Percentiles rank a stretch among this genome's conserved stretches.
These are phyloP conservation scores for Colletotrichum kahawae DNA, from an alignment of 2,329 filamentous ascomycete species.

Conservation along the genomic window DNA sequence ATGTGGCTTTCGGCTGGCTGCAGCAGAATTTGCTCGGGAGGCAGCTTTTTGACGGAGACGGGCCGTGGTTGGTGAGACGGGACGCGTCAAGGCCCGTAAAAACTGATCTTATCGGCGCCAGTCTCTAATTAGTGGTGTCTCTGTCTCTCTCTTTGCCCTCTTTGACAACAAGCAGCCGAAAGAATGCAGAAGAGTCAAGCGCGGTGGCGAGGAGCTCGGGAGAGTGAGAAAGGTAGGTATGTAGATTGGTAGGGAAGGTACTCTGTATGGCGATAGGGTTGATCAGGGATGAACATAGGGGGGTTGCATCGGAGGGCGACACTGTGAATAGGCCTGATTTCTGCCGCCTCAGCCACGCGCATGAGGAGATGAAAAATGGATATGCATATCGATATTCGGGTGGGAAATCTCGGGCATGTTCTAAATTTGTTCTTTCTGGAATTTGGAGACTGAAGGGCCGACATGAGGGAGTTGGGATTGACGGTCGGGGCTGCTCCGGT, in stretches of 20 bases:
- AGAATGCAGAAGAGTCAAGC: not conserved
- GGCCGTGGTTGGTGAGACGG: slow-evolving; percentile 6
- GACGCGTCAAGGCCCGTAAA: slow-evolving; percentile 1
- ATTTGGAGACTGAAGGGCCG: not conserved
- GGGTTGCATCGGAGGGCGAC: slow-evolving; percentile 2
- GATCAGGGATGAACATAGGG: slow-evolving; percentile 3
- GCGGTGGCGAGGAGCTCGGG: not conserved
- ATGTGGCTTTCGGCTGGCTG: not conserved
- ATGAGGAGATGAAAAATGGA: slow-evolving; percentile 17
- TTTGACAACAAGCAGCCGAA: not conserved
- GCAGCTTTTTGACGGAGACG: not conserved
- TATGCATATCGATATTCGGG: slow-evolving; percentile 5
- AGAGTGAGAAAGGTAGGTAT: not conserved
- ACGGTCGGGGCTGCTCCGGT: not conserved
- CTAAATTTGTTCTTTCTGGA: slow-evolving; percentile 10
- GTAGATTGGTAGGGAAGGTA: not conserved
- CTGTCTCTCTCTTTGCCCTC: not conserved
- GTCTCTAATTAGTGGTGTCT: not conserved
- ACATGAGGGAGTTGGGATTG: not conserved
- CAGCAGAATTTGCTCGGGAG: not conserved
- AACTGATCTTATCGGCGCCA: not conserved
- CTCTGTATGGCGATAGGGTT: not conserved
- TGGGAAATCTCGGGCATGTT: slow-evolving; percentile 12
- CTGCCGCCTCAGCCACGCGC: slow-evolving; percentile 4
- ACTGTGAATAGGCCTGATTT: not conserved